Conservation (phyloP, 164 flowering plant genomes). For the Chimonanthus salicifolius region DNA sequence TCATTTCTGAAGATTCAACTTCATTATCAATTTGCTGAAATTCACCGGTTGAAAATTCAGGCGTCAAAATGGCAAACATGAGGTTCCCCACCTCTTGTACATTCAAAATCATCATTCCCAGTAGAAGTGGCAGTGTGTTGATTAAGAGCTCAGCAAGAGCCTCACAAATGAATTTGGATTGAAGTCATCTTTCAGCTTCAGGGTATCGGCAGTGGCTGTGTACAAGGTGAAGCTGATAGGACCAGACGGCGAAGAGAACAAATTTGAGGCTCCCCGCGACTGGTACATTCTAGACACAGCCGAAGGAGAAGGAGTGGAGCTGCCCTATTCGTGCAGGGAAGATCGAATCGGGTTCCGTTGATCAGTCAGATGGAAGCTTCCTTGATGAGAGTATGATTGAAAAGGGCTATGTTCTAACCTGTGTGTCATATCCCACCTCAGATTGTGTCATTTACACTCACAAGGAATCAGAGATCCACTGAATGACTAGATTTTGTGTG, state of each 20-base stretch:
- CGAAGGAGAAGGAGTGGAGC: slow-evolving; percentile 60
- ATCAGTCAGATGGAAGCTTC: slow-evolving; percentile 77
- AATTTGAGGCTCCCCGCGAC: slow-evolving; percentile 71
- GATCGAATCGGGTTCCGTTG: slow-evolving; percentile 46
- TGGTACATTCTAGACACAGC: slow-evolving; percentile 64
- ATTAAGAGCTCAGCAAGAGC: slow-evolving; percentile 31
- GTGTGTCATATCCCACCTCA: slow-evolving; percentile 57
- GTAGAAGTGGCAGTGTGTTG: slow-evolving; percentile 8
- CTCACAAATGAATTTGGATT: slow-evolving; percentile 46
- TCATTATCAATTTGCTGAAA: too few species aligned
- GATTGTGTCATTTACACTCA: slow-evolving; percentile 76
- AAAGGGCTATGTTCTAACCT: slow-evolving; percentile 60
- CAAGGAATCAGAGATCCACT: slow-evolving; percentile 67
- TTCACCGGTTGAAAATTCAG: slow-evolving; percentile 10
- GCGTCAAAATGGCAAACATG: slow-evolving; percentile 24
- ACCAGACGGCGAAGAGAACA: slow-evolving; percentile 53
- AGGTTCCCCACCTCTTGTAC: slow-evolving; percentile 23
- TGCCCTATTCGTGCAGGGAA: slow-evolving; percentile 81
- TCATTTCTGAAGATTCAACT: too few species aligned
- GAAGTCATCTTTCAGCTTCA: slow-evolving; percentile 32
- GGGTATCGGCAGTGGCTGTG: slow-evolving; percentile 43
- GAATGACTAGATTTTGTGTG: background rate
- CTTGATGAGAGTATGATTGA: slow-evolving; percentile 57
- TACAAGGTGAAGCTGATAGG: slow-evolving; percentile 69
- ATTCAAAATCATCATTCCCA: slow-evolving; percentile 13